These are phyloP conservation scores for Xylariaceae sp. DNA, from an alignment of 2,329 filamentous ascomycete genomes.

Conservation along the genomic window DNA sequence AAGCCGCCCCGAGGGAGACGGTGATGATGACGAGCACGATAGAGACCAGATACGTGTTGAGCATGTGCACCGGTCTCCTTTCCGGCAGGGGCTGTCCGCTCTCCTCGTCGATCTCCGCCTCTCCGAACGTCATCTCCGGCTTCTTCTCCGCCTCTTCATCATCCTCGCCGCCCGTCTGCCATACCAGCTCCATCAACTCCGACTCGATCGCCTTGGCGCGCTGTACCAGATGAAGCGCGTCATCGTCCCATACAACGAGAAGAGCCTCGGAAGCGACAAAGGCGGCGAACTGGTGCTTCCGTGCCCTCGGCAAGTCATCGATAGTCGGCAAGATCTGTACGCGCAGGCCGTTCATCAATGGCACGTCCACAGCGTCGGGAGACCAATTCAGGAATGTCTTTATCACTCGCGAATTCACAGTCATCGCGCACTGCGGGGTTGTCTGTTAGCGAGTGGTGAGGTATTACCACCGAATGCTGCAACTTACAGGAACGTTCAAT, in stretches of 20 bases:
- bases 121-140: constrained; percentile 35
- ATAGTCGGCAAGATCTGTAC: constrained; percentile 71
- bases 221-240: constrained; percentile 63
- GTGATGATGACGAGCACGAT: constrained; percentile 62
- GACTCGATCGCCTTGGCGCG: constrained; percentile 68
- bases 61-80: constrained; percentile 60
- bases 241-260: constrained; percentile 78
- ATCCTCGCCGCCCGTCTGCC: constrained; percentile 52
- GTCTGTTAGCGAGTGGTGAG: constrained; percentile 1
- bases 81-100: constrained; percentile 62
- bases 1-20: constrained; percentile 63
- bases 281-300: constrained; percentile 76
- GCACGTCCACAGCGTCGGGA: constrained; percentile 67
- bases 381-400: constrained; percentile 71
- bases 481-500: constrained; percentile 64
- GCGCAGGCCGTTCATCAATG: constrained; percentile 68
- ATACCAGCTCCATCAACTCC: constrained; percentile 72
- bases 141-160: constrained; percentile 53
- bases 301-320: constrained; percentile 62
- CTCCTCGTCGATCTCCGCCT: constrained; percentile 64
- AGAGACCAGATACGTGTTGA: constrained; percentile 64
- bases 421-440: constrained; percentile 62
- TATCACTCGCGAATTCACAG: constrained; percentile 72
- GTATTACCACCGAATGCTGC: neutral
- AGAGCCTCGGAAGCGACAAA: constrained; percentile 68